Conservation (phyloP, 75 land plant species). For the Cunninghamia lanceolata region DNA sequence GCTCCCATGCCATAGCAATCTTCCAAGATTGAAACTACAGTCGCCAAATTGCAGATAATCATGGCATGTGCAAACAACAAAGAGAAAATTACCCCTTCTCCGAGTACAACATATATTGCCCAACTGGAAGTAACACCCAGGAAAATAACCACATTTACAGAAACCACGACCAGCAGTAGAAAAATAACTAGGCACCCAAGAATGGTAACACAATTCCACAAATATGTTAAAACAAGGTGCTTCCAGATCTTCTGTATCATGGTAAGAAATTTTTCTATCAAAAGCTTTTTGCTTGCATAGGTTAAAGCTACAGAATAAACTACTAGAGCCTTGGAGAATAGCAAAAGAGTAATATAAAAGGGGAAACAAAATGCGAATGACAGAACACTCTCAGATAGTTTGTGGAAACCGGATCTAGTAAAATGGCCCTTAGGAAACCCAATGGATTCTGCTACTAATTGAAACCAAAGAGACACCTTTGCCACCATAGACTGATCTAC, state of each 20-base stretch:
- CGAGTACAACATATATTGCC: conserved; percentile 38
- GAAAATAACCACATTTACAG: conserved; percentile 30
- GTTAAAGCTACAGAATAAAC: conserved; percentile 58
- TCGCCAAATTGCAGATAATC: conserved; percentile 63
- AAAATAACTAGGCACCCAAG: conserved; percentile 33
- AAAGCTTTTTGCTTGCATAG: conserved; percentile 47
- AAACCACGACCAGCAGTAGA: conserved; percentile 28
- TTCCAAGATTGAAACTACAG: conserved; percentile 71
- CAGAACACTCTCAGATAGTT: conserved; percentile 48
- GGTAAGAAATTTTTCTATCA: conserved; percentile 17
- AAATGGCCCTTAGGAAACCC: conserved; percentile 43
- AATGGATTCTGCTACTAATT: conserved; percentile 30
- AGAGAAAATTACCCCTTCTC: conserved; percentile 49
- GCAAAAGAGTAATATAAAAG: conserved; percentile 44
- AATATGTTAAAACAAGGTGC: conserved; percentile 48
- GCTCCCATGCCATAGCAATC: conserved; percentile 61
- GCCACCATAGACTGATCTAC: conserved; percentile 43
- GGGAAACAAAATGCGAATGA: conserved; percentile 61
- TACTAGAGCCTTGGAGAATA: conserved; percentile 54
- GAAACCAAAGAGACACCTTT: conserved; percentile 28
- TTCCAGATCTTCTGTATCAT: conserved; percentile 38
- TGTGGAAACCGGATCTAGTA: conserved; percentile 34
- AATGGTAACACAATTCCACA: conserved; percentile 52
- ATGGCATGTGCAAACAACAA: conserved; percentile 54
- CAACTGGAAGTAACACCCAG: conserved; percentile 35